A percentile compares a stretch with the other conserved stretches of the same genome.
Evolutionary conservation across 1,284 basidiomycete genomes (phyloP).

Genomic region (Xerocomus cyaneibrunnescens): DNA sequence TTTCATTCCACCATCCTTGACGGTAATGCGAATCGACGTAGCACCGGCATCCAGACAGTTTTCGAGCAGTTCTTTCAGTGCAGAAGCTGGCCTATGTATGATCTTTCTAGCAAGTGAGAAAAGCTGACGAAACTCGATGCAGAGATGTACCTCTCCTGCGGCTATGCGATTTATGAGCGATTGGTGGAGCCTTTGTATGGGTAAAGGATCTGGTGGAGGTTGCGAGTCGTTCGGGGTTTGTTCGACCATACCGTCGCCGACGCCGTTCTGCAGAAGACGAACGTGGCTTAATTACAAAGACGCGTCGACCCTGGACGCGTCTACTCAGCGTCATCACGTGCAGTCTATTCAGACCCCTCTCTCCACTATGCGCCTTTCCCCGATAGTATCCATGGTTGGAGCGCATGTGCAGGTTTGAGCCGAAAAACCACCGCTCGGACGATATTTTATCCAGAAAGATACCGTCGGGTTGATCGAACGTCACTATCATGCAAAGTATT

Average conservation of each 20-base stretch:
- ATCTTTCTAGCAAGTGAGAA: constrained; percentile 57
- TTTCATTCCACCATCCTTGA: constrained; percentile 97
- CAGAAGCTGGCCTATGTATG: constrained; percentile 94
- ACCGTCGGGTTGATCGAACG: too few relatives aligned
- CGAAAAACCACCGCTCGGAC: too few relatives aligned
- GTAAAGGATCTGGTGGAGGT: constrained; percentile 39
- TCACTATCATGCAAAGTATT: neutral
- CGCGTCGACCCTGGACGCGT: too few relatives aligned
- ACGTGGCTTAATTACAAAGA: too few relatives aligned
- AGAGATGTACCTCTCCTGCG: constrained; percentile 66
- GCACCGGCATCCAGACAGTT: constrained; percentile 93
- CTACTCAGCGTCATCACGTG: neutral
- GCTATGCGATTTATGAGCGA: constrained; percentile 79
- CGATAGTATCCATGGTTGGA: too few relatives aligned
- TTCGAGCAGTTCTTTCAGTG: constrained; percentile 95
- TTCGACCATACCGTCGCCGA: constrained; percentile 11
- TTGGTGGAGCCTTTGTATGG: constrained; percentile 71
- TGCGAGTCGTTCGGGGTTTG: constrained; percentile 7
- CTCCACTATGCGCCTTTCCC: too few relatives aligned
- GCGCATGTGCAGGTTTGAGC: too few relatives aligned
- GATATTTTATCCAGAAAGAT: too few relatives aligned
- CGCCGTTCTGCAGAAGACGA: too few relatives aligned
- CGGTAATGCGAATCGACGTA: constrained; percentile 82
- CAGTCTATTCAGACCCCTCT: neutral
- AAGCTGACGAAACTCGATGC: neutral